A percentile compares a stretch with the other conserved stretches of the same genome.
Evolutionary conservation across 179 eudicot genomes (phyloP).

Genomic region (Silene coronaria): DNA sequence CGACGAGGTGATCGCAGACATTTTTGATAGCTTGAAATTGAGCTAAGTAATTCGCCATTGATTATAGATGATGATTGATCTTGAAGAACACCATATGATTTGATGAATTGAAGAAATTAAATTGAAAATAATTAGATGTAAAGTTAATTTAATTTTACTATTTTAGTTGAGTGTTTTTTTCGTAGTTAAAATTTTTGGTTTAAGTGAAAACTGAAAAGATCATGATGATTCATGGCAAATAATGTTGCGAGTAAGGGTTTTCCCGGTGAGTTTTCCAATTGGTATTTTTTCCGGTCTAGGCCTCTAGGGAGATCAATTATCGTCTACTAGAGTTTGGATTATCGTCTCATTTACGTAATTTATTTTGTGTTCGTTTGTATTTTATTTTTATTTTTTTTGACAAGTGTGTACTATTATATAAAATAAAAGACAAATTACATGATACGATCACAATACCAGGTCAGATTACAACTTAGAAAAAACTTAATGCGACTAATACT

Average conservation of each 20-base stretch:
- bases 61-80: conserved; percentile 28
- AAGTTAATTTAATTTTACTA: background rate
- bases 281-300: too few species aligned
- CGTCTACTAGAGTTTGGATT: too few species aligned
- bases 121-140: background rate
- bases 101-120: background rate
- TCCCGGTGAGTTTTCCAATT: background rate
- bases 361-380: too few species aligned
- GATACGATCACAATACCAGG: too few species aligned
- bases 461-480: too few species aligned
- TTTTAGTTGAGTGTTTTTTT: background rate
- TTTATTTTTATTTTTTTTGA: too few species aligned
- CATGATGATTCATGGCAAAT: background rate
- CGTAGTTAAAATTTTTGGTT: background rate
- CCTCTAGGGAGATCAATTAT: too few species aligned
- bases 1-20: conserved; percentile 58
- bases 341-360: too few species aligned
- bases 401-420: too few species aligned
- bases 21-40: conserved; percentile 79
- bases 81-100: conserved; percentile 38
- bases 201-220: background rate
- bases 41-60: conserved; percentile 86
- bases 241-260: background rate
- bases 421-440: too few species aligned
- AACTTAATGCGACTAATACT: too few species aligned